phyloP scores from a whole-genome alignment of 768 basidiomycete genomes.

The Tylopilus sp. region DNA sequence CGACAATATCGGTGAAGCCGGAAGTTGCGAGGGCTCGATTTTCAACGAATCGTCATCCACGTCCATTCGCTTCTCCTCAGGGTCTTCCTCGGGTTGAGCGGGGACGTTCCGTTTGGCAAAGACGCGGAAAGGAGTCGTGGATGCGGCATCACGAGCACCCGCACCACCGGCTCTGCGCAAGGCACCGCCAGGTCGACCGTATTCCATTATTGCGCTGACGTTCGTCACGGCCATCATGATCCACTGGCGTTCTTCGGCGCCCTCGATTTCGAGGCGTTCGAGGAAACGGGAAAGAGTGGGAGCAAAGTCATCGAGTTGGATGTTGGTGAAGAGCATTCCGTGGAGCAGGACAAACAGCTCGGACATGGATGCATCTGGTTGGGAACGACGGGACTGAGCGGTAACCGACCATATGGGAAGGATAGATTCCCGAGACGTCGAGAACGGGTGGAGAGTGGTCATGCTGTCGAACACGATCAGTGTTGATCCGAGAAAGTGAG shows the following conservation, averaged over 20 bases:
- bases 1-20: conserved; percentile 27
- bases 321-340: conserved; percentile 96
- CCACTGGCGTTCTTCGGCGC: conserved; percentile 85
- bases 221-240: conserved; percentile 94
- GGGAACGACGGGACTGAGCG: conserved; percentile 59
- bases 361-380: conserved; percentile 67
- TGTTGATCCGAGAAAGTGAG: neutral
- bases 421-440: conserved; percentile 85
- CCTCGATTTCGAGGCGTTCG: conserved; percentile 82
- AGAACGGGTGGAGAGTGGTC: conserved; percentile 86
- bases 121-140: conserved; percentile 41
- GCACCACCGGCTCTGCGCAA: conserved; percentile 58
- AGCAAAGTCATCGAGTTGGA: conserved; percentile 89
- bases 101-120: conserved; percentile 45
- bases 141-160: conserved; percentile 38
- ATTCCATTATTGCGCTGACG: conserved; percentile 80
- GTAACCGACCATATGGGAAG: conserved; percentile 82
- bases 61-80: conserved; percentile 59
- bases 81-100: conserved; percentile 32
- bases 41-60: conserved; percentile 50
- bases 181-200: conserved; percentile 71
- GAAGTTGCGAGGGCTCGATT: conserved; percentile 17
- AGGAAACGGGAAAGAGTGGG: conserved; percentile 79
- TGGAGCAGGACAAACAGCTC: conserved; percentile 92
- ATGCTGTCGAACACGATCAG: conserved; percentile 51